Base-by-base conservation (phyloP, 139 green algal species). In the Diplosphaera chodatii region DNA sequence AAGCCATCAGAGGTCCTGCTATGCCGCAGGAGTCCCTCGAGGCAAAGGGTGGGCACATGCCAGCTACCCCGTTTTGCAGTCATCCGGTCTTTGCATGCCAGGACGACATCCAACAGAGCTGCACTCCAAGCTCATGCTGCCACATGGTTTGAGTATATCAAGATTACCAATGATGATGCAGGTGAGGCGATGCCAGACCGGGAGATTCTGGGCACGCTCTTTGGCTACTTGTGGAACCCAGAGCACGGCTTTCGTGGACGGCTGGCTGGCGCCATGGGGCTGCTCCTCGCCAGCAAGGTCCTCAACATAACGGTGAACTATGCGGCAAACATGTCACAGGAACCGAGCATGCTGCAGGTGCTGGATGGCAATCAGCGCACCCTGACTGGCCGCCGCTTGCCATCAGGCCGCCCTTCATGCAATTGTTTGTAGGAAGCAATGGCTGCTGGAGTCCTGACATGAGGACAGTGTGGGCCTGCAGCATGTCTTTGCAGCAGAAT, bases 281-380 rank as follows among this genome's bases (percentile, higher is more conserved):
- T 98, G 40, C 80, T 97, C 27, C 74, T 92, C 13, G 80, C n/a
- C 0, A 66, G 77, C 28, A 84, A 84, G 68, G 30, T 28, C 5
- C 40, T 84, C 16, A 86, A 84, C 67, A 74, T 80, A 28, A 41
- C 65, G 55, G 75, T 80, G 67, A 48, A 55, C 16, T 30, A n/a
- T 6, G 32, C 0, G 1, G 13, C 34, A 59, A 6, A 48, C 37
- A 10, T 20, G 37, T 33, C n/a, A n/a, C n/a, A n/a, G n/a, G n/a
- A n/a, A n/a, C n/a, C n/a, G n/a, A n/a, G n/a, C n/a, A n/a, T n/a
- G n/a, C n/a, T n/a, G n/a, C n/a, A n/a, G n/a, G n/a, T n/a, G n/a
- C n/a, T n/a, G n/a, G n/a, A n/a, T n/a, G n/a, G n/a, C n/a, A n/a
- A n/a, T n/a, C n/a, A n/a, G n/a, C n/a, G n/a, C n/a, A n/a, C n/a